These are phyloP conservation scores for Pseudopyricularia javanii DNA, from an alignment of 2,329 filamentous ascomycete genomes.

Conservation along the genomic window DNA sequence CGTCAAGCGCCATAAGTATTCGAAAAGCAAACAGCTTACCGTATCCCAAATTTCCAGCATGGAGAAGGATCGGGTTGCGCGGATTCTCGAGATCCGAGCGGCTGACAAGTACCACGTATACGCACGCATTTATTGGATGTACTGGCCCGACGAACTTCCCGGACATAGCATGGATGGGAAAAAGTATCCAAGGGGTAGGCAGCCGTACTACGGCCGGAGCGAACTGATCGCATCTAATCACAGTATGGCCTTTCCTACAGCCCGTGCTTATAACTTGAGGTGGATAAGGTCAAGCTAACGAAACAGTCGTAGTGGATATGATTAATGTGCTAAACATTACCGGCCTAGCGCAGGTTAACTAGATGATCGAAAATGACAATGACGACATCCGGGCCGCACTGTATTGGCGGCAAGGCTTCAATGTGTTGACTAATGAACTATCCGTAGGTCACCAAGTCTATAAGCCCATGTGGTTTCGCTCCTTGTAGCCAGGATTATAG, in stretches of 20 bases:
- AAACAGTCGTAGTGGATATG: conserved; percentile 45
- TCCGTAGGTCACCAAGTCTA: conserved; percentile 31
- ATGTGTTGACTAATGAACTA: conserved; percentile 42
- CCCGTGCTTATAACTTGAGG: not conserved
- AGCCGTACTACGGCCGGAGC: conserved; percentile 54
- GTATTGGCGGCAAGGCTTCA: conserved; percentile 54
- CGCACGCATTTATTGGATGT: conserved; percentile 65
- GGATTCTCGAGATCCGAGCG: conserved; percentile 66
- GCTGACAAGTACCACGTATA: conserved; percentile 63
- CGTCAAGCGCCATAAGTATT: conserved; percentile 35
- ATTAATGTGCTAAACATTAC: conserved; percentile 65
- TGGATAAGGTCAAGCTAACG: not conserved
- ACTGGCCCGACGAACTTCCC: conserved; percentile 60
- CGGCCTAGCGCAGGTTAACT: conserved; percentile 44
- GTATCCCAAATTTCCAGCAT: not conserved
- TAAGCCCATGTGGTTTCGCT: not conserved
- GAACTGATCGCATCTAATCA: conserved; percentile 64
- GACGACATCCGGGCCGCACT: conserved; percentile 45
- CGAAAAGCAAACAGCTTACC: conserved; percentile 6
- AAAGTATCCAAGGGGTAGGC: conserved; percentile 38
- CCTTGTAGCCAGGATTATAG: not conserved
- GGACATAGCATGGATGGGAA: conserved; percentile 39
- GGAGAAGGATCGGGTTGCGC: conserved; percentile 59
- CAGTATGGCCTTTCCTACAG: conserved; percentile 28
- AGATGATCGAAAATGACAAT: conserved; percentile 60